phyloP scores from a whole-genome alignment of 805 yeast species.

The Zygotorulaspora danielsina region DNA sequence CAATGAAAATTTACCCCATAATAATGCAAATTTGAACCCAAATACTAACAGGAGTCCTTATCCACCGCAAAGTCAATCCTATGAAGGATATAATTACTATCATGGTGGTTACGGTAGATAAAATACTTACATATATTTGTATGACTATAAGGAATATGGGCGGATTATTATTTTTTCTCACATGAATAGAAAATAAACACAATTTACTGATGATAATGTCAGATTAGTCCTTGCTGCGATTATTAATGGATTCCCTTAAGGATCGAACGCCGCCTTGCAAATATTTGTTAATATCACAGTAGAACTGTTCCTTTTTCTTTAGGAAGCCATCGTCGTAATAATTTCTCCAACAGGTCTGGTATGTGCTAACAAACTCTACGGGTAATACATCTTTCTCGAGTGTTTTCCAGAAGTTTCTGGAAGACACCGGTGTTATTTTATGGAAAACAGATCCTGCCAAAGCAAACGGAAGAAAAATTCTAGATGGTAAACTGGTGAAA shows the following conservation, averaged over 20 bases:
- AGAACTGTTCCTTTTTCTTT: constrained; percentile 5
- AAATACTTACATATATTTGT: neutral
- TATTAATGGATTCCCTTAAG: constrained; percentile 10
- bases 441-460: constrained; percentile 23
- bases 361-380: constrained; percentile 11
- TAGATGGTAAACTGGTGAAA: constrained; percentile 26
- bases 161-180: constrained; percentile 1
- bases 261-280: constrained; percentile 29
- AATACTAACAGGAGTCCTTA: constrained; percentile 11
- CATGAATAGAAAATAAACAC: neutral
- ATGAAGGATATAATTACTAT: constrained; percentile 13
- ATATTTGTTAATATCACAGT: constrained; percentile 7
- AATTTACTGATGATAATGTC: neutral
- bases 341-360: constrained; percentile 13
- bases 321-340: constrained; percentile 13
- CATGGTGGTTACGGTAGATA: constrained; percentile 10
- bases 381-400: constrained; percentile 23
- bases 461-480: constrained; percentile 25
- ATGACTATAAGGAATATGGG: neutral
- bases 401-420: constrained; percentile 16
- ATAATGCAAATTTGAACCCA: neutral
- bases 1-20: constrained; percentile 4
- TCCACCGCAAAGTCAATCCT: constrained; percentile 11
- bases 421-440: constrained; percentile 28
- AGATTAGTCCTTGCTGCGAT: neutral